Evolutionary conservation across 352 stramenopile genomes (phyloP).

Genomic region (Globisporangium viniferum): DNA sequence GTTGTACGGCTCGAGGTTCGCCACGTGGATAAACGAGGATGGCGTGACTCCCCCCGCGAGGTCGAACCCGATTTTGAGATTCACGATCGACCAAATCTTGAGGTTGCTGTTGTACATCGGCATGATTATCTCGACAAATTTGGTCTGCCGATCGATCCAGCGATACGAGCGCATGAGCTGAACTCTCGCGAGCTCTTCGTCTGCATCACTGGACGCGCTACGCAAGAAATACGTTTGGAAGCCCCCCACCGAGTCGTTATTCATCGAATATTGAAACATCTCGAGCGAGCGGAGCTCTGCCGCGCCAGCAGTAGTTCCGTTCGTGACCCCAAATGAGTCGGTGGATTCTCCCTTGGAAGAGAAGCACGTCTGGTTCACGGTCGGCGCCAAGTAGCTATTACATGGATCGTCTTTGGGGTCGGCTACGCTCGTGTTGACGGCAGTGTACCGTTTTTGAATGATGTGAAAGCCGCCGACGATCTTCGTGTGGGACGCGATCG

Average conservation of each 20-base stretch:
- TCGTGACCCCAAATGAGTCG: constrained; percentile 31
- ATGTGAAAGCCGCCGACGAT: constrained; percentile 72
- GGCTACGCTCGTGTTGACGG: constrained; percentile 41
- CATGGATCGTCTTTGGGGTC: constrained; percentile 37
- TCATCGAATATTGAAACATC: constrained; percentile 54
- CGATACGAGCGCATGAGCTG: constrained; percentile 41
- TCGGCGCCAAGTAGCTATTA: constrained; percentile 40
- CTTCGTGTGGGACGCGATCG: constrained; percentile 53
- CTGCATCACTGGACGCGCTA: constrained; percentile 29
- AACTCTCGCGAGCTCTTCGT: constrained; percentile 31
- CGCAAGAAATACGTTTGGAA: constrained; percentile 65
- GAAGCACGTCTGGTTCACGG: constrained; percentile 41
- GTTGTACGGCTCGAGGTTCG: constrained; percentile 72
- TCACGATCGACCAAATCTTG: constrained; percentile 58
- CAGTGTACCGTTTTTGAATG: constrained; percentile 42
- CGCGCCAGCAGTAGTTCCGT: constrained; percentile 29
- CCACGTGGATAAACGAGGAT: constrained; percentile 39
- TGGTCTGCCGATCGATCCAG: constrained; percentile 68
- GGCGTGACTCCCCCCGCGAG: constrained; percentile 53
- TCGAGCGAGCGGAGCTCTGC: constrained; percentile 33
- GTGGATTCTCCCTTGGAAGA: constrained; percentile 30
- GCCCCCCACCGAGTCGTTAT: constrained; percentile 35
- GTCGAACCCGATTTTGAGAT: constrained; percentile 56
- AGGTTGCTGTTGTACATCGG: constrained; percentile 62
- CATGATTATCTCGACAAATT: constrained; percentile 48